Conservation (phyloP, 805 yeast species). For the Saccharomycopsis sp. region DNA sequence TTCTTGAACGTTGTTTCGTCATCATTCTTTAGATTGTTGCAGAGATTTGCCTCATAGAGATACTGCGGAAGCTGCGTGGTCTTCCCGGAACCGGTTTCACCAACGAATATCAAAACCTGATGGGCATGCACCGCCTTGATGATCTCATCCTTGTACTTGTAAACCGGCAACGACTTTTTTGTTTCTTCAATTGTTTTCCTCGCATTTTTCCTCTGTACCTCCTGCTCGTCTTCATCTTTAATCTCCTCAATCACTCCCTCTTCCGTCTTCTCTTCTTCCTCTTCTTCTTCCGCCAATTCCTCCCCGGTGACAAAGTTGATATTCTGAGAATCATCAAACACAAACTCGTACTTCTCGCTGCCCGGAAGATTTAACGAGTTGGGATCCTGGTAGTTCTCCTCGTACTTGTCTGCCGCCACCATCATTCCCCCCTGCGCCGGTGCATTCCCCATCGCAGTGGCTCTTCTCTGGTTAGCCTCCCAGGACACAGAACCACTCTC, state of each 20-base stretch:
- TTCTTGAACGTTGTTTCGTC: slow-evolving; percentile 35
- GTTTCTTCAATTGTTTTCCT: slow-evolving; percentile 35
- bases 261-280: slow-evolving; percentile 27
- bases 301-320: slow-evolving; percentile 44
- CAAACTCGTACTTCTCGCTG: slow-evolving; percentile 57
- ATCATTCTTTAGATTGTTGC: slow-evolving; percentile 27
- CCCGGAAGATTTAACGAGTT: slow-evolving; percentile 36
- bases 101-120: slow-evolving; percentile 69
- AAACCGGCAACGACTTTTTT: slow-evolving; percentile 69
- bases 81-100: slow-evolving; percentile 91
- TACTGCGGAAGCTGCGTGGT: slow-evolving; percentile 92
- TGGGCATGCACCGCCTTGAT: slow-evolving; percentile 49
- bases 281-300: slow-evolving; percentile 27
- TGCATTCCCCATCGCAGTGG: slow-evolving; percentile 8
- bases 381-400: slow-evolving; percentile 26
- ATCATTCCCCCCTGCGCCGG: slow-evolving; percentile 31
- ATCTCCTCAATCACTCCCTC: slow-evolving; percentile 28
- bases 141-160: slow-evolving; percentile 47
- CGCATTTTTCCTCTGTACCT: slow-evolving; percentile 25
- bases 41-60: slow-evolving; percentile 72
- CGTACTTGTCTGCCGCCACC: slow-evolving; percentile 24
- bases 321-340: slow-evolving; percentile 59
- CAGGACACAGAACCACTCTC: no score
- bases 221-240: slow-evolving; percentile 20
- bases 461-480: slow-evolving; percentile 30